Evolutionary conservation across 225 moss, liverwort and hornwort genomes (phyloP).

Genomic region (Physcomitrellopsis africana): DNA sequence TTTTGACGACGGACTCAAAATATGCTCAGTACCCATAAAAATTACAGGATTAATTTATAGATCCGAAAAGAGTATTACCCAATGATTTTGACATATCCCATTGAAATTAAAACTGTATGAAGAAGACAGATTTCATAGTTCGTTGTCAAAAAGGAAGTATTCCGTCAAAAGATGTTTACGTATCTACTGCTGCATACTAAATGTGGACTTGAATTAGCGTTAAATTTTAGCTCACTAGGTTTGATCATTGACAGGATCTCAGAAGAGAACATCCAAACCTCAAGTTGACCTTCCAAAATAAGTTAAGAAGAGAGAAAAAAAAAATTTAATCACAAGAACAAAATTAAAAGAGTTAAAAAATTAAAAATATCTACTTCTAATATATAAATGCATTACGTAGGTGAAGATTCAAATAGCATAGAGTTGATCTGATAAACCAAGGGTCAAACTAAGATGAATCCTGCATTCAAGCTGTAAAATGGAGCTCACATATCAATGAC

Average conservation of each 20-base stretch:
- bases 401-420: neutral
- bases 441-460: neutral
- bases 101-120: too few relatives aligned
- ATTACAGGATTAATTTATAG: neutral
- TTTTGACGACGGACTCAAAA: neutral
- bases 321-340: too few relatives aligned
- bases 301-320: too few relatives aligned
- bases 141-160: neutral
- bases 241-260: neutral
- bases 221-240: neutral
- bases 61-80: neutral
- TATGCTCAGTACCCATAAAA: neutral
- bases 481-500: neutral
- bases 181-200: neutral
- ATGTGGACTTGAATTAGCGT: neutral
- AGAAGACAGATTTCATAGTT: too few relatives aligned
- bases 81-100: neutral
- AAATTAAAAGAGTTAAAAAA: too few relatives aligned
- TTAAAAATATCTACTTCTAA: too few relatives aligned
- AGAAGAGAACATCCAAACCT: neutral
- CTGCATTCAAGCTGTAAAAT: neutral
- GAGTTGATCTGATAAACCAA: slow-evolving; percentile 3
- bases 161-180: neutral
- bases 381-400: neutral
- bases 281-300: slow-evolving; percentile 2